Evolutionary conservation across 345 rosid genomes (phyloP).

Genomic region (Citrus medica): DNA sequence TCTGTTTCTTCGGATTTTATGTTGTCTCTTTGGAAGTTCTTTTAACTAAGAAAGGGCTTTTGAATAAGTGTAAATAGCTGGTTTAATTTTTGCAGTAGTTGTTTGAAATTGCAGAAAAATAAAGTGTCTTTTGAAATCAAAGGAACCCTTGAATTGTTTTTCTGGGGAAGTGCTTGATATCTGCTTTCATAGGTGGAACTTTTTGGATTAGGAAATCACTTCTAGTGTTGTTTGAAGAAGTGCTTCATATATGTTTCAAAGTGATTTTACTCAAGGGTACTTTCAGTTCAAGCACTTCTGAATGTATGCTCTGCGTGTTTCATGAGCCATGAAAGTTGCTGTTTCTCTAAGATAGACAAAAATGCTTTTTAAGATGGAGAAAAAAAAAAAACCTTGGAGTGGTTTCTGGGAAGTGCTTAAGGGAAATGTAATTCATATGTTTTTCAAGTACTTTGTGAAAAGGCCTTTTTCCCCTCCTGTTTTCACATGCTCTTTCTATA

Average conservation of each 20-base stretch:
- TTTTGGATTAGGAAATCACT: not conserved
- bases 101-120: not conserved
- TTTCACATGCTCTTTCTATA: not conserved
- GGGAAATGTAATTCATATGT: too few species aligned
- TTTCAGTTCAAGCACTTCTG: not conserved
- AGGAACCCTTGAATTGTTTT: not conserved
- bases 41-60: not conserved
- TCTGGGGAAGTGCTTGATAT: not conserved
- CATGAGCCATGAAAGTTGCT: not conserved
- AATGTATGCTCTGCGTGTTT: too few species aligned
- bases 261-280: not conserved
- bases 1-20: not conserved
- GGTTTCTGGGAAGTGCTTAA: not conserved
- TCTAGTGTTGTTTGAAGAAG: not conserved
- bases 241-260: not conserved
- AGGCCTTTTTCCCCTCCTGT: rapidly evolving
- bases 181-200: not conserved
- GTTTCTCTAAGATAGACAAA: not conserved
- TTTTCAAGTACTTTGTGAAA: not conserved
- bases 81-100: too few species aligned
- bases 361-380: not conserved
- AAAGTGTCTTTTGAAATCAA: not conserved
- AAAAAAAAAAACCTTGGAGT: not conserved
- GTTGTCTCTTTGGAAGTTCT: not conserved
- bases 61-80: not conserved